Evolutionary conservation across 208 protist species (phyloP), one percentile per base, ranked within the genome.

Genomic region (Wallacemonas sp.): DNA sequence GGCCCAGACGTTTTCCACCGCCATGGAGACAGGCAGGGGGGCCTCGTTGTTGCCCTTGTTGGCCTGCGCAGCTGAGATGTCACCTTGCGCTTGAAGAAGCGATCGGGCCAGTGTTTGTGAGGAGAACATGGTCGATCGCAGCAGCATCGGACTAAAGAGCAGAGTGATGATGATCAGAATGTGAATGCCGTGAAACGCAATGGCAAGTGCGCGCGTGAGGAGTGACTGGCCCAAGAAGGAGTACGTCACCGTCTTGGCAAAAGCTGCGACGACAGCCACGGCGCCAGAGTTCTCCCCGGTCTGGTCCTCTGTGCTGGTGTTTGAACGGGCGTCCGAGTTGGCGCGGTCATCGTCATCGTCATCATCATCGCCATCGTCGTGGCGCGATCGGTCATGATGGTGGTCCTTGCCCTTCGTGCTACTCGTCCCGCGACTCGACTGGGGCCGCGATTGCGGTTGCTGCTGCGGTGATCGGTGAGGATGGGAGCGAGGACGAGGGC

Each of bases 91-190:
- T 66, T 78, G 65, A 11, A 85, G 74, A 47, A 85, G 49, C 41
- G 44, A 8, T 34, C 56, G 64, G 11, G 65, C 49, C 65, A 85
- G 74, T n/a, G 68, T 62, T 54, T 69, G 52, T 19, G 67, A 48
- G 11, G 80, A 85, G 56, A 85, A 81, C 23, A 68, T 65, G 39
- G 68, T 74, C 2, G 80, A 75, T 26, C 80, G 80, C 47, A 74
- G 46, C 8, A 81, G 65, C 44, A 79, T 70, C 0, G 80, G 69
- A 46, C 75, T 75, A 32, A 65, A 33, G 11, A 79, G 19, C 19
- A 85, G 68, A 2, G 67, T 55, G 0, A 85, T 1, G 32, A 78
- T 70, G 14, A 85, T 61, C 30, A 74, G 21, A 29, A 81, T 30
- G 58, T 81, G 80, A 11, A 81, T 38, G 8, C 73, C 16, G 48